Evolutionary conservation across 495 filamentous ascomycete species (phyloP).

Genomic region (Podospora tetraspora): DNA sequence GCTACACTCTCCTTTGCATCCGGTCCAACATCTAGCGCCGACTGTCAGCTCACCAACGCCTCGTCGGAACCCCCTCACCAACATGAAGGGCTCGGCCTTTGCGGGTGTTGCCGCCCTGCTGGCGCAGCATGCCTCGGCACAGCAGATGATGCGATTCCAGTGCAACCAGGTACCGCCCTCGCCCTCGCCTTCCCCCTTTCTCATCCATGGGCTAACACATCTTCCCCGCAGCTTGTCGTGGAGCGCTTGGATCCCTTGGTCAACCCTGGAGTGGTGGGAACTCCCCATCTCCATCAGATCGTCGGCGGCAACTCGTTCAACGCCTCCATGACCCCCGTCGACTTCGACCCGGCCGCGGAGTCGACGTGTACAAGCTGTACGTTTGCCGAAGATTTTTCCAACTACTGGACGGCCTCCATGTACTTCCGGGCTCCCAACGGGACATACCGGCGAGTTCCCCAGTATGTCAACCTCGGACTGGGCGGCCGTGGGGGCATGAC

Average conservation of each 20-base stretch:
- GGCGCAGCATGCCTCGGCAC: constrained; percentile 30
- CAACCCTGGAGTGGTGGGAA: constrained; percentile 35
- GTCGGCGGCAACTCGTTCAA: constrained; percentile 42
- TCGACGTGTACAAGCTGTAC: constrained; percentile 40
- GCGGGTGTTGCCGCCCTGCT: constrained; percentile 26
- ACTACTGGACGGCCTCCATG: constrained; percentile 44
- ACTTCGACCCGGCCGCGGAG: constrained; percentile 31
- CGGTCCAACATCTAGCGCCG: neutral
- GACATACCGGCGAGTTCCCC: constrained; percentile 44
- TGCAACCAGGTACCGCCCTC: constrained; percentile 27
- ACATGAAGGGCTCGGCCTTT: constrained; percentile 24
- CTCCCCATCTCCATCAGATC: constrained; percentile 40
- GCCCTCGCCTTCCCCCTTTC: neutral
- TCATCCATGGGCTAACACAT: neutral
- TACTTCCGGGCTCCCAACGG: constrained; percentile 44
- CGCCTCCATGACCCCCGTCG: constrained; percentile 34
- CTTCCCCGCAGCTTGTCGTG: constrained; percentile 29
- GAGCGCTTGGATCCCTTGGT: constrained; percentile 42
- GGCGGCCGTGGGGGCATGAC: constrained; percentile 40
- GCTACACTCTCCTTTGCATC: neutral
- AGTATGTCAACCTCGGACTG: constrained; percentile 42
- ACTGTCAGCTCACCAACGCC: neutral
- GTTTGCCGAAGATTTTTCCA: constrained; percentile 39
- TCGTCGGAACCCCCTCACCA: constrained; percentile 8
- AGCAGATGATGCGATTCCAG: constrained; percentile 45